phyloP scores from a whole-genome alignment of 306 rosid genomes.

The Cicer pinnatifidum region DNA sequence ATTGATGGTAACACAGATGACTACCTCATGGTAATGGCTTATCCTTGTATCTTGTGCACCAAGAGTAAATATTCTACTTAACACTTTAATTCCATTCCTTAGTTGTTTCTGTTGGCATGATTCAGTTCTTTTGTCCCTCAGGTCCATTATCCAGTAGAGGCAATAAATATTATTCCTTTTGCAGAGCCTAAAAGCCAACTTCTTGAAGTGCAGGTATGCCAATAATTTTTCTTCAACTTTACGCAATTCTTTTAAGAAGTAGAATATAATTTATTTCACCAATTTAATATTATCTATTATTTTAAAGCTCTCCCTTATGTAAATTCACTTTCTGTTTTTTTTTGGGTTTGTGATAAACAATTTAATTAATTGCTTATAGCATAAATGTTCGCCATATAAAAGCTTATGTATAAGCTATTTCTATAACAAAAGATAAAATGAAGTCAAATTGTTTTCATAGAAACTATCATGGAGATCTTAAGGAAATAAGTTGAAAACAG shows the following conservation, averaged over 20 bases:
- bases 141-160: slow-evolving; percentile 92
- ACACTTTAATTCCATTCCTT: slow-evolving; percentile 17
- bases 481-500: too few relatives aligned
- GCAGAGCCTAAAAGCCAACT: slow-evolving; percentile 66
- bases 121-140: slow-evolving; percentile 45
- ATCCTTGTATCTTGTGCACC: slow-evolving; percentile 34
- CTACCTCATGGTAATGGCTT: slow-evolving; percentile 74
- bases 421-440: too few relatives aligned
- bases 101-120: not conserved
- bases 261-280: slow-evolving; percentile 9
- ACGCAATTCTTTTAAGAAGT: slow-evolving; percentile 7
- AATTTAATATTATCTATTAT: slow-evolving; percentile 5
- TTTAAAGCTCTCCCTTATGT: not conserved
- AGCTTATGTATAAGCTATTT: too few relatives aligned
- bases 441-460: too few relatives aligned
- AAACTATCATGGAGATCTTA: too few relatives aligned
- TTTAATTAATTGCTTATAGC: too few relatives aligned
- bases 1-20: too few relatives aligned
- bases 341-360: slow-evolving; percentile 26
- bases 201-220: slow-evolving; percentile 29
- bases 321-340: not conserved
- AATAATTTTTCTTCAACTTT: slow-evolving; percentile 30
- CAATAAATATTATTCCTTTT: slow-evolving; percentile 61
- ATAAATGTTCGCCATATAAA: too few relatives aligned
- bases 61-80: slow-evolving; percentile 18